Percentiles rank a stretch among this genome's conserved stretches.
phyloP scores from a whole-genome alignment of 768 basidiomycete species.

The Fomitopsis serialis region DNA sequence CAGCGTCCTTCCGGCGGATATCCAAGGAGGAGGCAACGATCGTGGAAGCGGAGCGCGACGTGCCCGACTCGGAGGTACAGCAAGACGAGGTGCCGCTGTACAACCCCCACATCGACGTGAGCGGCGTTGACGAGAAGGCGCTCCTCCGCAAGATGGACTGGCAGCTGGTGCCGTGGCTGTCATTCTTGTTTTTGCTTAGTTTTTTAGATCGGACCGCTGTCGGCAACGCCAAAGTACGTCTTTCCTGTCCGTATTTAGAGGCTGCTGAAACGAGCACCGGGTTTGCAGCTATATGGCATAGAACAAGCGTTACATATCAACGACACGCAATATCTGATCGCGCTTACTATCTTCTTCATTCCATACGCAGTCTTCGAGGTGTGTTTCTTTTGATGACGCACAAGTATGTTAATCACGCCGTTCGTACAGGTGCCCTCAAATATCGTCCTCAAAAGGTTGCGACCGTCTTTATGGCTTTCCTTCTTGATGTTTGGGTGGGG shows the following conservation, averaged over 20 bases:
- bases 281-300: slow-evolving; percentile 55
- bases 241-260: not conserved
- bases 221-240: slow-evolving; percentile 37
- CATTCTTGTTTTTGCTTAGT: slow-evolving; percentile 70
- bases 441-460: slow-evolving; percentile 62
- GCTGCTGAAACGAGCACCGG: slow-evolving; percentile 6
- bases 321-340: slow-evolving; percentile 62
- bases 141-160: slow-evolving; percentile 66
- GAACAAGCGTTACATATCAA: slow-evolving; percentile 52
- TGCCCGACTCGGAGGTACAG: not conserved
- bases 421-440: slow-evolving; percentile 56
- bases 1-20: not conserved
- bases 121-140: slow-evolving; percentile 61
- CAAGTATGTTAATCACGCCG: not conserved
- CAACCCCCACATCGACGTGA: slow-evolving; percentile 47
- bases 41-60: not conserved
- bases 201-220: slow-evolving; percentile 60
- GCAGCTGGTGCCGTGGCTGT: slow-evolving; percentile 63
- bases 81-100: slow-evolving; percentile 15
- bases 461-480: slow-evolving; percentile 76
- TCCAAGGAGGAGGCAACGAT: not conserved
- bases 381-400: slow-evolving; percentile 3
- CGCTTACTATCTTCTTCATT: slow-evolving; percentile 50
- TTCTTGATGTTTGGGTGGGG: slow-evolving; percentile 72
- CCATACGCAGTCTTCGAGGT: slow-evolving; percentile 71